These are phyloP conservation scores for Trichosanthes cucumerina DNA, from an alignment of 306 rosid genomes.

Conservation along the genomic window DNA sequence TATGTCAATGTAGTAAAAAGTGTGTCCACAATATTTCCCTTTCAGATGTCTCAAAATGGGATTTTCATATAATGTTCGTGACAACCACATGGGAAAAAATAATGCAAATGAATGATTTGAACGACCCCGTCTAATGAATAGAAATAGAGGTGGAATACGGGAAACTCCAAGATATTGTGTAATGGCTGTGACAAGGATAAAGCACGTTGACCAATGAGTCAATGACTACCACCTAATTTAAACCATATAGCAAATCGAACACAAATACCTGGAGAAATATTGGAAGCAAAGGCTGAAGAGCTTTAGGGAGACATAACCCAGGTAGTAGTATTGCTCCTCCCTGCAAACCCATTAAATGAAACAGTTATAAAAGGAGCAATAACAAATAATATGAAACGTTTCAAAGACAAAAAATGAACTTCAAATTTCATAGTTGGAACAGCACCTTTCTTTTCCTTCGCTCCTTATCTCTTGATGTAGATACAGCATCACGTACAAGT, in stretches of 20 bases:
- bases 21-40: background rate
- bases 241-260: background rate
- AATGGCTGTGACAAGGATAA: background rate
- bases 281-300: slow-evolving; percentile 91
- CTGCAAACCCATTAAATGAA: slow-evolving; percentile 29
- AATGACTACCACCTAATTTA: background rate
- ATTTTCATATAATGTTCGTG: background rate
- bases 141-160: background rate
- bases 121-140: background rate
- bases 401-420: background rate
- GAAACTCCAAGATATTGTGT: background rate
- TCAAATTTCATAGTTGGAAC: background rate
- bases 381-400: background rate
- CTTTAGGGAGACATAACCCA: slow-evolving; percentile 89
- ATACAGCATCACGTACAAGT: slow-evolving; percentile 93
- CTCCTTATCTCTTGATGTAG: slow-evolving; percentile 88
- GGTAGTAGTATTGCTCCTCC: slow-evolving; percentile 90
- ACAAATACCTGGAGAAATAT: slow-evolving; percentile 78
- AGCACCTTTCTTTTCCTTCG: slow-evolving; percentile 91
- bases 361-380: background rate
- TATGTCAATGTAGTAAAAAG: background rate
- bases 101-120: background rate
- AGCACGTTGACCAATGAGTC: background rate
- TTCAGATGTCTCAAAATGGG: background rate
- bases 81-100: background rate